Evolutionary conservation across 148 eudicot genomes (phyloP), one percentile per base, ranked within the genome.

Genomic region (Camellia sinensis): DNA sequence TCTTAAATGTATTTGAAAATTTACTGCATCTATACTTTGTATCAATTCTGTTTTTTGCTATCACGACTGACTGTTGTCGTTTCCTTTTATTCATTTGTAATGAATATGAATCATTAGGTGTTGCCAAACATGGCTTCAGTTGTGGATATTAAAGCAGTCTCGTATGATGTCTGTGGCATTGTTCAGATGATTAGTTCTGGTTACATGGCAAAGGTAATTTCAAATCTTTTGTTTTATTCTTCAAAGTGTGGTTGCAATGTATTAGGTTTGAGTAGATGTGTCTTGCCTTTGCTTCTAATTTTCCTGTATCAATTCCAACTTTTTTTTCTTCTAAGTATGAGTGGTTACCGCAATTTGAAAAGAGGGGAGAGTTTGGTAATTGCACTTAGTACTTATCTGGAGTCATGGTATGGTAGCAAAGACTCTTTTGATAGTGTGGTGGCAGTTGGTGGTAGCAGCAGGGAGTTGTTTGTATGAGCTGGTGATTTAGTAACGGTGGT

Each of bases 121-220:
- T 84, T 97, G 74, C 99, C 99, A 80, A 97, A 97, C 87, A 97
- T 91, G 99, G 97, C 98, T 82, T 94, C 95, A 19, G 87, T 97
- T 62, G 88, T 85, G 71, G 97, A 97, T 79, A 90, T 97, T 76
- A 90, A 87, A 90, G 95, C 99, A 40, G 87, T 92, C 54, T 88
- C 92, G 70, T 97, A 97, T 80, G 97, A 97, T 86, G 92, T 97
- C 83, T 97, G 99, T 76, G 99, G 99, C 45, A 74, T 81, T 29
- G 95, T 90, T 69, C 90, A 81, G 78, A 88, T 92, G 86, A 89
- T 91, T 84, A 87, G 86, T 85, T 86, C 91, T 81, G 88, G 89
- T 43, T 87, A 86, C 85, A 90, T 83, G 81, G 94, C 94, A 62
- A 94, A 97, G 95, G 99, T 97, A 84, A 62, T 48, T 22, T 67